Base-by-base conservation (phyloP, 768 basidiomycete species). In the Mrakia frigida region DNA sequence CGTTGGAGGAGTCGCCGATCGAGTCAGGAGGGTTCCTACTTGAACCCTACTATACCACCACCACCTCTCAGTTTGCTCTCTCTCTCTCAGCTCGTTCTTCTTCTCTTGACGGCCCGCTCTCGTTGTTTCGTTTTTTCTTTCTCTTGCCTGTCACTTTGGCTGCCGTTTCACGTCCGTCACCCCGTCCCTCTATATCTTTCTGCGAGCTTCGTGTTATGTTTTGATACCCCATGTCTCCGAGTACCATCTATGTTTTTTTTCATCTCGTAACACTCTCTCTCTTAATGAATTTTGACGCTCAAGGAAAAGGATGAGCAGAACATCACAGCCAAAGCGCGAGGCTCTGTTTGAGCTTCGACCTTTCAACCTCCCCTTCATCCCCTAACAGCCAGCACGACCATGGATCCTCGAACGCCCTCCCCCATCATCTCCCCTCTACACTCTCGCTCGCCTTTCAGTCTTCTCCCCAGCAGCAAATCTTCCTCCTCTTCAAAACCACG, bases 361-460 rank as follows among this genome's bases (percentile, higher is more conserved):
- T 53, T 5, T 53, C 13, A 25, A n/a, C 56, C 56, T 56, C 25
- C 9, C 25, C n/a, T 25, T 56, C 4, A 13, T 14, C 43, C 28
- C 56, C 25, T 14, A 56, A 56, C 56, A 25, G 25, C 56, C 56
- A 56, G 65, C 37, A 10, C 31, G 23, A 25, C 18, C 5, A 68
- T 68, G 65, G 65, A 68, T 23, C 10, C 67, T 43, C 70, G 39
- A 13, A 50, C n/a, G 2, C 68, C 33, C 50, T 70, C 70, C 14
- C 70, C 70, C 1, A 21, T 53, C 70, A 28, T 71, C 70, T 71
- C 70, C 25, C 70, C 70, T 16, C 52, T 72, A 1, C 70, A 72
- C 28, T 72, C 70, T 31, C 50, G 70, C 10, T 56, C 70, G 1
- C 50, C 46, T 13, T 72, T 50, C 31, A 33, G 7, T 31, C 52